Conservation (phyloP, 139 green algal genomes). For the Coelastrella sp. region DNA sequence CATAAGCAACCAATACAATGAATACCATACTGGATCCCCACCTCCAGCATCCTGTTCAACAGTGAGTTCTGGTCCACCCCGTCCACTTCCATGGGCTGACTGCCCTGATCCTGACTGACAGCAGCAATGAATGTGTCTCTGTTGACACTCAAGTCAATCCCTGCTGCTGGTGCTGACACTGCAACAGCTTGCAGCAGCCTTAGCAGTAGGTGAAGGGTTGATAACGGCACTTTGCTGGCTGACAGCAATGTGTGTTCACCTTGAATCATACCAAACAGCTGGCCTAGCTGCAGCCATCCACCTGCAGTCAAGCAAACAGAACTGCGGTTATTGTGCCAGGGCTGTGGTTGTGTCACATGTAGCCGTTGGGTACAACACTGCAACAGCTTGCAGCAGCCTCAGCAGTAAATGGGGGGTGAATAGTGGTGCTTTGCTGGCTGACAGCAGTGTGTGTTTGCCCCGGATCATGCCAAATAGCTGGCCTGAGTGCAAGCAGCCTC, state of each 20-base stretch:
- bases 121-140: background rate
- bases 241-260: constrained; percentile 30
- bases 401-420: constrained; percentile 16
- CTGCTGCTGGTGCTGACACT: background rate
- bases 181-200: constrained; percentile 30
- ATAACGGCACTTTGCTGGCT: background rate
- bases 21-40: background rate
- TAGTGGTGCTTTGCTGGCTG: background rate
- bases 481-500: background rate
- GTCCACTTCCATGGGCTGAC: background rate
- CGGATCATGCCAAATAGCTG: constrained; percentile 25
- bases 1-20: background rate
- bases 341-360: no score
- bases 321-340: no score
- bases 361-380: background rate
- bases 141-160: background rate
- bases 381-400: constrained; percentile 30
- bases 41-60: constrained; percentile 2
- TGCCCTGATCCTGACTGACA: background rate
- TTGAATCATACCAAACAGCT: constrained; percentile 14
- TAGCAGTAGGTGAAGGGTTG: constrained; percentile 27
- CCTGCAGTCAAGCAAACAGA: constrained; percentile 3
- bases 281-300: constrained; percentile 13
- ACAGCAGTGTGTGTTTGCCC: constrained; percentile 27
- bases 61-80: background rate